Evolutionary conservation across 805 yeast genomes (phyloP), one percentile per base, ranked within the genome.

Genomic region (Deakozyma indianensis): DNA sequence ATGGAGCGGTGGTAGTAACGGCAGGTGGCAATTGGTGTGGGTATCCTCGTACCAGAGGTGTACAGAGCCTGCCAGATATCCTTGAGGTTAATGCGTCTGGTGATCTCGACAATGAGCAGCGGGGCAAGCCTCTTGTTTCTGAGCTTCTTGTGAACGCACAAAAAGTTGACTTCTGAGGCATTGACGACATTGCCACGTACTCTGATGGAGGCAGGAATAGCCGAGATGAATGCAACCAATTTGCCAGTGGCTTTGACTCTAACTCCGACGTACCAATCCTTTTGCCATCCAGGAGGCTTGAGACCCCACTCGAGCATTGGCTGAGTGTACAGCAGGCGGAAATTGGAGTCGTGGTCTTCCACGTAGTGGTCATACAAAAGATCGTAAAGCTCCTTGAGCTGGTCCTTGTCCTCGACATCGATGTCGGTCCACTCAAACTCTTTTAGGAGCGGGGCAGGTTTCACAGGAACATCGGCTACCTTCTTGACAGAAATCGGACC

Each of bases 51-150:
- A 9, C 97, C 98, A 0, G 90, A 95, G 7, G 98, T 90, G 64
- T 85, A 86, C 49, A 92, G 71, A 0, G 97, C 98, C 62, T 88
- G 96, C 95, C 96, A 92, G 49, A 88, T 83, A 48, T 83, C 76
- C 41, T 72, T 70, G 50, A 75, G 72, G 64, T 92, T 90, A 51
- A 92, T 92, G 53, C 97, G 73, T 59, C 98, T 74, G 3, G 97
- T 92, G 52, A 92, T 82, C 63, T 92, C 98, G 57, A 83, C 83
- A 62, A 92, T 92, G 56, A 92, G 68, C 11, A 92, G 83, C 1
- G 98, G 98, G 0, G 98, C 88, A 59, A 92, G 71, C 56, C 98
- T 78, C 62, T 92, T 92, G n/a, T 86, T 73, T 59, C 98, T 74
- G 53, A 92, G 71, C 63, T 90, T 85, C 65, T 92, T 92, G 66